These are phyloP conservation scores for Plenodomus tracheiphilus DNA, from an alignment of 2,329 filamentous ascomycete species.

Conservation along the genomic window DNA sequence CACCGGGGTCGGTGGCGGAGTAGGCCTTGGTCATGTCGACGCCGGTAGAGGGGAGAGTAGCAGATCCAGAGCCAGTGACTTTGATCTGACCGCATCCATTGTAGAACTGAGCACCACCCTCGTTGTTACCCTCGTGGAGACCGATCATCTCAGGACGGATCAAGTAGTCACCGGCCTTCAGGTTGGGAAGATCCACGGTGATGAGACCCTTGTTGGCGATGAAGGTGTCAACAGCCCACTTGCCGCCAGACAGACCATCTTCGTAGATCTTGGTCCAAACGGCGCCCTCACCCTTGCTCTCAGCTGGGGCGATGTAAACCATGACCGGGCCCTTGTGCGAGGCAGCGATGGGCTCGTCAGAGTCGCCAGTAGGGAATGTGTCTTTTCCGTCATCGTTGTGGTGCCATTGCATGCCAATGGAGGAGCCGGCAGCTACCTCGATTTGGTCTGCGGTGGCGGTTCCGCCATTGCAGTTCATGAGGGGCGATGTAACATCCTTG, in stretches of 20 bases:
- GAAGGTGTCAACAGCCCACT: slow-evolving; percentile 47
- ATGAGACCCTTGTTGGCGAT: slow-evolving; percentile 46
- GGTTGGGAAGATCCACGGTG: slow-evolving; percentile 43
- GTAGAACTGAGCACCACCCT: slow-evolving; percentile 49
- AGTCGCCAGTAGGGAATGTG: slow-evolving; percentile 28
- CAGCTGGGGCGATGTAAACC: slow-evolving; percentile 54
- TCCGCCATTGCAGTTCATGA: slow-evolving; percentile 44
- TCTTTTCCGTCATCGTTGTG: slow-evolving; percentile 45
- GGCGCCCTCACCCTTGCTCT: slow-evolving; percentile 50
- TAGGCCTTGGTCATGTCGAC: slow-evolving; percentile 54
- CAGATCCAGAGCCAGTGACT: slow-evolving; percentile 36
- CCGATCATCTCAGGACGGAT: slow-evolving; percentile 50
- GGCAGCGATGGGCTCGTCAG: slow-evolving; percentile 57
- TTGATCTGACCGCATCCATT: slow-evolving; percentile 49
- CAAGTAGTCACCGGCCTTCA: slow-evolving; percentile 46
- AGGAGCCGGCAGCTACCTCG: slow-evolving; percentile 53
- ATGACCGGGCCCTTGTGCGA: slow-evolving; percentile 58
- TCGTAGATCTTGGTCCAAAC: slow-evolving; percentile 56
- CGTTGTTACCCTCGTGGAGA: slow-evolving; percentile 43
- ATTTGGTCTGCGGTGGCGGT: slow-evolving; percentile 44
- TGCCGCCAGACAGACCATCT: slow-evolving; percentile 37
- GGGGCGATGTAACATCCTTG: slow-evolving; percentile 38
- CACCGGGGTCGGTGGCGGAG: slow-evolving; percentile 44
- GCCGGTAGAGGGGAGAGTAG: slow-evolving; percentile 33
- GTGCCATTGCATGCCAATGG: slow-evolving; percentile 53